Percentiles rank a stretch among this genome's conserved stretches.
Evolutionary conservation across 2,329 filamentous ascomycete genomes (phyloP).

Genomic region (Botrytis hyacinthi): DNA sequence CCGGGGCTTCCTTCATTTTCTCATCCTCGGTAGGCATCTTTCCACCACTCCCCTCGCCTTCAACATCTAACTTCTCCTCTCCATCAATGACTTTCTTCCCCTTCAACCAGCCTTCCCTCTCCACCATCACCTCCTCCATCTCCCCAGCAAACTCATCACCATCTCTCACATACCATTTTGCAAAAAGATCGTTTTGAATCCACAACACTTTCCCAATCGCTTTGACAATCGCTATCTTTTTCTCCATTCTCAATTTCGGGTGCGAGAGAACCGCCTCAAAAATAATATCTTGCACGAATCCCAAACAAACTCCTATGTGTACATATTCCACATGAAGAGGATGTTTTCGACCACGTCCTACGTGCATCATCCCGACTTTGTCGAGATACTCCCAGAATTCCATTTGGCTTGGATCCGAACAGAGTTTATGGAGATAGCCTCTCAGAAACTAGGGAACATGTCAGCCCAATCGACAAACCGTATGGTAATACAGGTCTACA

Average conservation of each 20-base stretch:
- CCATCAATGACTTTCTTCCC: conserved; percentile 10
- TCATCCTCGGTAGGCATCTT: not conserved
- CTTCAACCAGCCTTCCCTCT: conserved; percentile 17
- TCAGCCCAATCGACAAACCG: not conserved
- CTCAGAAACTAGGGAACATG: not conserved
- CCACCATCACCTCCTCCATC: conserved; percentile 16
- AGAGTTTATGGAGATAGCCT: conserved; percentile 15
- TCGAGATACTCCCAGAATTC: conserved; percentile 71
- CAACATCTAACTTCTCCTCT: not conserved
- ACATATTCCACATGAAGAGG: conserved; percentile 60
- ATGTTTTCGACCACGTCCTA: conserved; percentile 16
- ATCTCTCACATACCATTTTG: conserved; percentile 63
- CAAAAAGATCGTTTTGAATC: conserved; percentile 85
- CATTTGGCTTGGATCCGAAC: conserved; percentile 17
- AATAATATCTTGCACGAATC: conserved; percentile 75
- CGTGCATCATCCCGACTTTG: conserved; percentile 59
- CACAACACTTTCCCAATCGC: conserved; percentile 79
- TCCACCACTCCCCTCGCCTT: not conserved
- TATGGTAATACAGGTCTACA: not conserved
- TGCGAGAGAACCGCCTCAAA: conserved; percentile 70
- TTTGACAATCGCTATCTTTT: conserved; percentile 72
- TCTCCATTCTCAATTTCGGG: conserved; percentile 56
- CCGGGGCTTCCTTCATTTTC: not conserved
- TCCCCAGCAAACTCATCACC: conserved; percentile 17
- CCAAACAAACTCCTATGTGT: conserved; percentile 70